A percentile compares a stretch with the other conserved stretches of the same genome.
Conservation (phyloP, 2,329 filamentous ascomycete species). For the Sphaerulina vaccinii region DNA sequence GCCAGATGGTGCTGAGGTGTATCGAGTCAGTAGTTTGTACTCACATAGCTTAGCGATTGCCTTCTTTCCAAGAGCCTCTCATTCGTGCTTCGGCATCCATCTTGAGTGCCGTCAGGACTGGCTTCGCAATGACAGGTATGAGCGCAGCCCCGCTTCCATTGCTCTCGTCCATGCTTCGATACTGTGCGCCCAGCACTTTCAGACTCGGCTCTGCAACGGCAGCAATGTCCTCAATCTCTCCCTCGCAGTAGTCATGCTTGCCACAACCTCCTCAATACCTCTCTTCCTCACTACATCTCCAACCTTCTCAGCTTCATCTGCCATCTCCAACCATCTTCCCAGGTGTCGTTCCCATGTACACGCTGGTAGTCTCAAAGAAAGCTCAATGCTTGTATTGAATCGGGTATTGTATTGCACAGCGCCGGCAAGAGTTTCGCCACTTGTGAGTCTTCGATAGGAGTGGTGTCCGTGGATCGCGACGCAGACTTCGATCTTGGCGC, state of each 20-base stretch:
- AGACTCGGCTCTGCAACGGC: slow-evolving; percentile 5
- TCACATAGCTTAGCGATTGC: no score
- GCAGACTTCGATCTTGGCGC: neutral
- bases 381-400: slow-evolving; percentile 3
- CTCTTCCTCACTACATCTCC: neutral
- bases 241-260: slow-evolving; percentile 1
- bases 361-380: neutral
- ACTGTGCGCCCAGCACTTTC: no score
- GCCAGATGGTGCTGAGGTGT: neutral
- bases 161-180: no score
- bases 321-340: neutral
- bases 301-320: neutral
- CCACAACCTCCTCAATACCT: slow-evolving; percentile 5
- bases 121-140: no score
- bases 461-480: neutral
- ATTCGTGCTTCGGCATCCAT: no score
- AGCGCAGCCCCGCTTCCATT: no score
- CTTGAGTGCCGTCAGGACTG: slow-evolving; percentile 5
- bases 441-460: neutral
- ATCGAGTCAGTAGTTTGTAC: neutral
- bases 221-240: neutral
- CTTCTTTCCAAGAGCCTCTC: no score
- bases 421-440: neutral
- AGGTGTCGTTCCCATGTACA: slow-evolving; percentile 7
- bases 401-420: neutral